Conservation (phyloP, 306 rosid genomes). For the Medicago arabica region DNA sequence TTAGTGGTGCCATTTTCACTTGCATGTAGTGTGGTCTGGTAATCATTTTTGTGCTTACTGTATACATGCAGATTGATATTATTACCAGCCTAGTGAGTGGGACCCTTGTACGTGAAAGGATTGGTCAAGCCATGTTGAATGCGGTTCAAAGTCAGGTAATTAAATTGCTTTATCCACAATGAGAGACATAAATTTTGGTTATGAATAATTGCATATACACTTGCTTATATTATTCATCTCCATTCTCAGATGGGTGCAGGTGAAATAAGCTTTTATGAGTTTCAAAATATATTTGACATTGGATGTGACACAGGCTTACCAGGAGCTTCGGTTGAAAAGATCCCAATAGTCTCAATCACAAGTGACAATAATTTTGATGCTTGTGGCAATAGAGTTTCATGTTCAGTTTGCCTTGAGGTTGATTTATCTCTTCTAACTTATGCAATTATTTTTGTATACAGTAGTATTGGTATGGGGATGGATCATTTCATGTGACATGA, state of each 20-base stretch:
- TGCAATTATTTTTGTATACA: background rate
- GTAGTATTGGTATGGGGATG: no score
- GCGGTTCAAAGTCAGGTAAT: conserved; percentile 96
- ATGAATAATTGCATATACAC: background rate
- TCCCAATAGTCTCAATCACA: conserved; percentile 75
- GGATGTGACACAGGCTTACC: conserved; percentile 78
- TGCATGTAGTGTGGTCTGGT: background rate
- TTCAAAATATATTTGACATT: conserved; percentile 79
- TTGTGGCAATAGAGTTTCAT: conserved; percentile 74
- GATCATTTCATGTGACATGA: no score
- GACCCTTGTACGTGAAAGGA: conserved; percentile 88
- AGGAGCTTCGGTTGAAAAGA: conserved; percentile 76
- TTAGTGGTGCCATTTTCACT: no score
- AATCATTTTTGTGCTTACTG: background rate
- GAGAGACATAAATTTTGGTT: conserved; percentile 23
- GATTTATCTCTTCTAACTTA: background rate
- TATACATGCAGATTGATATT: conserved; percentile 77
- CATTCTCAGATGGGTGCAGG: conserved; percentile 68
- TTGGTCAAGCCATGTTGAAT: conserved; percentile 92
- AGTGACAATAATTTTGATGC: conserved; percentile 66
- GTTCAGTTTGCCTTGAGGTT: conserved; percentile 98
- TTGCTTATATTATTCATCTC: conserved; percentile 21
- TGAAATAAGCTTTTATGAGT: conserved; percentile 75
- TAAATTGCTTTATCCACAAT: conserved; percentile 22
- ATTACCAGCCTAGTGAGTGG: conserved; percentile 86